Base-by-base conservation (phyloP, 2,329 filamentous ascomycete species). In the Balansia obtecta region DNA sequence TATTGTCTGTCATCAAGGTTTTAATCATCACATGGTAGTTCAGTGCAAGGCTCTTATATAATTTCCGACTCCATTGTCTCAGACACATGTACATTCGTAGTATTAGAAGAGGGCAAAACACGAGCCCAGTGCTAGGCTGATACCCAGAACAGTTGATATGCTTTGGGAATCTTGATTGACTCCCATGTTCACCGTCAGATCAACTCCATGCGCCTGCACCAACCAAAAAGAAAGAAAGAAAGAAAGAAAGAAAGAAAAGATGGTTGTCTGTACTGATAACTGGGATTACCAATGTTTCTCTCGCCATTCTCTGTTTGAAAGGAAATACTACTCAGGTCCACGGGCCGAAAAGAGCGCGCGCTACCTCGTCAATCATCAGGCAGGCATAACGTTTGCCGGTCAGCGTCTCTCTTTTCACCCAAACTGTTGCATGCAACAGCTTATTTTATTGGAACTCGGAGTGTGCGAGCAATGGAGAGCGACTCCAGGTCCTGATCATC, bases 201-300 rank as follows among this genome's bases (percentile, higher is more conserved):
- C 12, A 42, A 48, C 46, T 43, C 46, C 46, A 18, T 43, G 46
- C 46, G 40, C 46, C 47, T 49, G 18, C 41, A 30, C 32, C 47
- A 12, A 12, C 13, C 12, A 30, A 44, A 44, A 8, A 49, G 7
- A 34, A 12, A 12, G 3, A 45, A 7, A 0, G 32, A n/a, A 16
- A 22, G 18, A 40, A 9, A 37, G 22, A 34, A 32, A 5, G n/a
- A 42, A 7, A 34, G 12, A 32, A 20, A 42, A 20, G 16, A 10
- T 39, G 11, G 20, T 22, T 22, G 34, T 3, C 10, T 37, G 10
- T 12, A 12, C 34, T 7, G 27, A 7, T 6, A 8, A 27, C 27
- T 27, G 27, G 8, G 15, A 4, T 37, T 37, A 13, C 33, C 34
- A 37, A 37, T 37, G 34, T 11, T 11, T 18, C 41, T 27, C 9